phyloP scores from a whole-genome alignment of 1,139 yeast species.

The Blastobotrys elegans region DNA sequence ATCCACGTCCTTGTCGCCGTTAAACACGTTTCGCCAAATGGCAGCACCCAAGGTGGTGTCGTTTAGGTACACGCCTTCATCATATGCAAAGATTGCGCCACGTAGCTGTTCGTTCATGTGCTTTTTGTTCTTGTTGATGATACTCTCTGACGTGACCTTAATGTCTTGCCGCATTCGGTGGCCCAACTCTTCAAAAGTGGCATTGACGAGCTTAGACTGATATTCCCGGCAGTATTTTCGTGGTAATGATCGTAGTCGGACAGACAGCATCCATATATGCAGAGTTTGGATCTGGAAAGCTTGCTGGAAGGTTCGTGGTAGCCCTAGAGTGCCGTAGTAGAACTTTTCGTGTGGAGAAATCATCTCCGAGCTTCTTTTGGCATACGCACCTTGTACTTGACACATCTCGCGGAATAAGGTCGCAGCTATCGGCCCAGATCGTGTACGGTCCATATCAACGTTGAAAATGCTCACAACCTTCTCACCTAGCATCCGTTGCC shows the following conservation, averaged over 20 bases:
- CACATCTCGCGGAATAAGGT: conserved; percentile 81
- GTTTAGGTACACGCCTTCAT: conserved; percentile 80
- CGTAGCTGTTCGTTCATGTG: conserved; percentile 87
- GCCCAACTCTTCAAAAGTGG: conserved; percentile 87
- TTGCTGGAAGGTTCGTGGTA: conserved; percentile 85
- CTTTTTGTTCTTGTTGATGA: conserved; percentile 79
- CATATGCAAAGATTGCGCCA: conserved; percentile 87
- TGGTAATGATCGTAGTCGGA: conserved; percentile 95
- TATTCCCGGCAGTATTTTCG: conserved; percentile 81
- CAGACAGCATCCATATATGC: conserved; percentile 91
- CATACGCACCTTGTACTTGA: conserved; percentile 70
- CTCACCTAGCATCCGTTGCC: conserved; percentile 73
- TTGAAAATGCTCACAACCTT: conserved; percentile 58
- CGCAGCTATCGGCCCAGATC: conserved; percentile 95
- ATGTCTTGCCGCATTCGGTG: conserved; percentile 78
- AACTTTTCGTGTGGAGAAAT: conserved; percentile 30
- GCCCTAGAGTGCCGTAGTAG: conserved; percentile 64
- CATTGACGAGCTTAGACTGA: conserved; percentile 87
- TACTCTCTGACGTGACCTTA: conserved; percentile 76
- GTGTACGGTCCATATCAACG: conserved; percentile 84
- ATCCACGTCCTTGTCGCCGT: conserved; percentile 79
- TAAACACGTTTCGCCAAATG: conserved; percentile 56
- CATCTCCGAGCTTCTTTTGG: conserved; percentile 1
- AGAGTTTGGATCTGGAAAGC: conserved; percentile 91
- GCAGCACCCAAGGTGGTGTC: conserved; percentile 87